These are phyloP conservation scores for Fusarium anthophilum DNA, from an alignment of 2,329 filamentous ascomycete genomes.

Conservation along the genomic window DNA sequence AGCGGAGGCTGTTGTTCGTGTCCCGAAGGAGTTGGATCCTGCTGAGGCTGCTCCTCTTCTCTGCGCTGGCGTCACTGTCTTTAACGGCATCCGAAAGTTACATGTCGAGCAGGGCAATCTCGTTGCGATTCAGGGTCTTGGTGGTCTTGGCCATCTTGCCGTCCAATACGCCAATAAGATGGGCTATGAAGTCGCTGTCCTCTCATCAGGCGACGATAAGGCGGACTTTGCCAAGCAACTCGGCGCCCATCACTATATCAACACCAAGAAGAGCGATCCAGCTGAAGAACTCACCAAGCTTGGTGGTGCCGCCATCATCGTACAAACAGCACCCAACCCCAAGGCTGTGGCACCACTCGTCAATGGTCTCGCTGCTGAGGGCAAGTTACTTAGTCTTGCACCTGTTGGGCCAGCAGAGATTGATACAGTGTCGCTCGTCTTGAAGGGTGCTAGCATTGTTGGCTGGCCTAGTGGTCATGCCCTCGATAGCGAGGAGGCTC, in stretches of 20 bases:
- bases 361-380: constrained; percentile 61
- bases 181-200: constrained; percentile 77
- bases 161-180: constrained; percentile 80
- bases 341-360: constrained; percentile 63
- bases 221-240: constrained; percentile 68
- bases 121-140: constrained; percentile 73
- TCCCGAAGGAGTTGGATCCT: constrained; percentile 63
- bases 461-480: constrained; percentile 72
- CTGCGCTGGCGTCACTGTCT: constrained; percentile 72
- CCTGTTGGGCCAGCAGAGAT: constrained; percentile 58
- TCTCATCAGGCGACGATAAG: constrained; percentile 74
- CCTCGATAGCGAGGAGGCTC: constrained; percentile 71
- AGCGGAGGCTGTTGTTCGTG: constrained; percentile 66
- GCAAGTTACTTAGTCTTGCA: constrained; percentile 69
- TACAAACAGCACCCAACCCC: constrained; percentile 70
- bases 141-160: constrained; percentile 80
- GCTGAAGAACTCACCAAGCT: constrained; percentile 60
- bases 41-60: constrained; percentile 67
- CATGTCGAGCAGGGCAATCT: constrained; percentile 61
- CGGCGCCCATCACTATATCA: constrained; percentile 57
- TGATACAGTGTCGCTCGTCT: constrained; percentile 53
- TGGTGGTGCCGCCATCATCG: constrained; percentile 69
- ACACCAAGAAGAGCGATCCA: constrained; percentile 62
- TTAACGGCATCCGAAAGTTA: constrained; percentile 67
- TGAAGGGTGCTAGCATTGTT: constrained; percentile 67